Percentiles rank a stretch among this genome's conserved stretches.
Conservation (phyloP, 768 basidiomycete genomes). For the Clitopilus hobsonii region DNA sequence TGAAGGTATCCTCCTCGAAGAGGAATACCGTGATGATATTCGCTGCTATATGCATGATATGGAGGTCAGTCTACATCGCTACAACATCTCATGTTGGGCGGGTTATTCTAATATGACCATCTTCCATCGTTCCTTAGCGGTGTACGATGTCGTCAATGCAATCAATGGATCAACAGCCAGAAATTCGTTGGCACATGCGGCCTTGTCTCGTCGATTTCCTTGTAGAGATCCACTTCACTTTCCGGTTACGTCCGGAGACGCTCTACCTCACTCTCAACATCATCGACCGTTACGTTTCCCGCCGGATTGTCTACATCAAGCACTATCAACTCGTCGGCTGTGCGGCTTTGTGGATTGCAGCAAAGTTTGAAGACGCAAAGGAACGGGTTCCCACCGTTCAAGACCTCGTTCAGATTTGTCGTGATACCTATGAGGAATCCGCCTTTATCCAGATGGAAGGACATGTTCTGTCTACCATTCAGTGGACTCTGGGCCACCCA, state of each 20-base stretch:
- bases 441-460: slow-evolving; percentile 99
- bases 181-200: slow-evolving; percentile 99
- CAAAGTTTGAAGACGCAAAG: slow-evolving; percentile 99
- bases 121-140: slow-evolving; percentile 30
- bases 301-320: slow-evolving; percentile 97
- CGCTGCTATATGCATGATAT: slow-evolving; percentile 93
- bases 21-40: slow-evolving; percentile 94
- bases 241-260: slow-evolving; percentile 96
- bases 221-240: slow-evolving; percentile 97
- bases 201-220: slow-evolving; percentile 98
- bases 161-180: slow-evolving; percentile 99
- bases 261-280: slow-evolving; percentile 98
- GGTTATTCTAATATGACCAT: slow-evolving; percentile 11
- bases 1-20: slow-evolving; percentile 80
- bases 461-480: slow-evolving; percentile 92
- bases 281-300: slow-evolving; percentile 98
- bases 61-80: slow-evolving; percentile 69
- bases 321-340: slow-evolving; percentile 99
- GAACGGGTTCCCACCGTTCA: slow-evolving; percentile 95
- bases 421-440: slow-evolving; percentile 93
- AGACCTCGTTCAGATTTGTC: slow-evolving; percentile 93
- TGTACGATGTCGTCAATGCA: slow-evolving; percentile 87
- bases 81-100: background rate
- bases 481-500: slow-evolving; percentile 95
- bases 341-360: slow-evolving; percentile 97